These are phyloP conservation scores for Uronychia setigera DNA, from an alignment of 73 alveolate species.

Conservation along the genomic window DNA sequence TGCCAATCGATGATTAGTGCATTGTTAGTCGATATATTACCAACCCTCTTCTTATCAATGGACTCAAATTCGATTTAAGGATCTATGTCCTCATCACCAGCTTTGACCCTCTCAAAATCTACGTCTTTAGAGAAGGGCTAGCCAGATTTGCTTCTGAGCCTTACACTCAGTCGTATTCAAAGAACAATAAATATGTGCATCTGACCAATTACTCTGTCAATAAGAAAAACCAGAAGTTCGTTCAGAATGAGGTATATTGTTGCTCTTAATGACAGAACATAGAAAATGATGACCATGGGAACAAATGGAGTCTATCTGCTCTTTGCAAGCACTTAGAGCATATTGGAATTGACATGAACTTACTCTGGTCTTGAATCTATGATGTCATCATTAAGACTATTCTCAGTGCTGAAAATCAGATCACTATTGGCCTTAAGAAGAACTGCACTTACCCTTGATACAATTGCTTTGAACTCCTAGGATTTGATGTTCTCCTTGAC, in stretches of 20 bases:
- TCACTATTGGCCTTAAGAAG: conserved; percentile 1
- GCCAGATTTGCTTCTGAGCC: conserved; percentile 84
- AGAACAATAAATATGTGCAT: conserved; percentile 35
- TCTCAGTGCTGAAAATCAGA: conserved; percentile 17
- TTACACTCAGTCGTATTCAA: conserved; percentile 34
- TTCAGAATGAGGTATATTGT: conserved; percentile 22
- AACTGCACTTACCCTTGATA: not conserved
- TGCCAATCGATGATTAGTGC: not conserved
- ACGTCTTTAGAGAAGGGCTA: conserved; percentile 84
- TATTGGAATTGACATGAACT: conserved; percentile 47
- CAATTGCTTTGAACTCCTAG: conserved; percentile 47
- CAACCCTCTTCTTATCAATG: conserved; percentile 71
- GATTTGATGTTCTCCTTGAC: conserved; percentile 83
- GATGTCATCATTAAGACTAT: conserved; percentile 68
- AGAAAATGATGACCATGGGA: conserved; percentile 4
- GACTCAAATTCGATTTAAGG: conserved; percentile 88
- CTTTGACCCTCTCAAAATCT: conserved; percentile 83
- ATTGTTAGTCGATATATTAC: conserved; percentile 10
- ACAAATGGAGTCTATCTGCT: conserved; percentile 15
- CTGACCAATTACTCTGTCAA: conserved; percentile 68
- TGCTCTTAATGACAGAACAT: not conserved
- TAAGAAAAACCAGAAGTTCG: conserved; percentile 73
- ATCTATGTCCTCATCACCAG: conserved; percentile 84
- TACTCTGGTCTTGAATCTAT: conserved; percentile 60
- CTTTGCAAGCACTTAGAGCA: conserved; percentile 44